Percentiles rank a stretch among this genome's conserved stretches.
Evolutionary conservation across 352 stramenopile species (phyloP).

Genomic region (Pilasporangium apinafurcum): DNA sequence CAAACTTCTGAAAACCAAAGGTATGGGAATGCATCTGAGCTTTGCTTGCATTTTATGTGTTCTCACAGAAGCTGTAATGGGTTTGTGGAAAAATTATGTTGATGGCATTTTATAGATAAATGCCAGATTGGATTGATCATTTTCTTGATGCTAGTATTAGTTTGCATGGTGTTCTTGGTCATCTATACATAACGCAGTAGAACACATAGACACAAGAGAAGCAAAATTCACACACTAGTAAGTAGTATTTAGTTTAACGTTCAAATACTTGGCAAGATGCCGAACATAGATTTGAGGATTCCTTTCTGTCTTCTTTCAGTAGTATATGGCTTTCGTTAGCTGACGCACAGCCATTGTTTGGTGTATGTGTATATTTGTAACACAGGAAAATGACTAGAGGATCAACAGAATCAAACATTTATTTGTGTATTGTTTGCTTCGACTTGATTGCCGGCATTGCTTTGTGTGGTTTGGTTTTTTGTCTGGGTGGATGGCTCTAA

Average conservation of each 20-base stretch:
- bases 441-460: background rate
- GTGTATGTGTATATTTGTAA: no score
- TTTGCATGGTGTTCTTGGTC: conserved; percentile 76
- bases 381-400: no score
- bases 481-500: conserved; percentile 5
- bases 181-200: conserved; percentile 70
- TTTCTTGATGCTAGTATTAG: conserved; percentile 55
- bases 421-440: background rate
- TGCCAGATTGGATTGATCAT: conserved; percentile 76
- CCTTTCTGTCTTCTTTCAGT: no score
- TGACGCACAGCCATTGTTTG: no score
- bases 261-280: no score
- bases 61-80: background rate
- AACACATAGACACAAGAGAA: no score
- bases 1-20: conserved; percentile 77
- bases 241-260: no score
- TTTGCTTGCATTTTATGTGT: background rate
- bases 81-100: background rate
- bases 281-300: no score
- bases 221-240: no score
- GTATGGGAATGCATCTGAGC: conserved; percentile 10
- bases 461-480: background rate
- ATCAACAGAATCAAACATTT: no score
- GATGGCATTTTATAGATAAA: conserved; percentile 32
- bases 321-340: no score